phyloP scores from a whole-genome alignment of 352 stramenopile genomes.

The Phytopythium montanum region DNA sequence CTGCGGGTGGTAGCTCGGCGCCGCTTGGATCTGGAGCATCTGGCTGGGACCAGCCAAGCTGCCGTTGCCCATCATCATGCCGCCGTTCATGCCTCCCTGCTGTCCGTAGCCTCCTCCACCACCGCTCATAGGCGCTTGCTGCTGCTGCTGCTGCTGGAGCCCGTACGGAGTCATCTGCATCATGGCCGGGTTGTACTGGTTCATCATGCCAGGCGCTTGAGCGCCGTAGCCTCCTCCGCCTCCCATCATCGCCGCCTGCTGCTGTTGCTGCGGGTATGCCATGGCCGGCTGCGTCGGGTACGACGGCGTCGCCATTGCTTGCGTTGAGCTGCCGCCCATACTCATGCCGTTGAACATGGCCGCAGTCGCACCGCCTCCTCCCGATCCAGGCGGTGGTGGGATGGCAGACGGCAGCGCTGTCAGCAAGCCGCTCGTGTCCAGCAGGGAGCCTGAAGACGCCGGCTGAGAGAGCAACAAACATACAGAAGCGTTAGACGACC shows the following conservation, averaged over 20 bases:
- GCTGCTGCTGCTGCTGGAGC: conserved; percentile 44
- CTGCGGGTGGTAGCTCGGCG: conserved; percentile 30
- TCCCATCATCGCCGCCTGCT: conserved; percentile 14
- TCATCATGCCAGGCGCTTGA: conserved; percentile 30
- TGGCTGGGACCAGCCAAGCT: conserved; percentile 50
- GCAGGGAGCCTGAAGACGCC: conserved; percentile 32
- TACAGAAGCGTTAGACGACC: neutral
- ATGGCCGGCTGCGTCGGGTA: conserved; percentile 41
- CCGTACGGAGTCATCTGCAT: conserved; percentile 82
- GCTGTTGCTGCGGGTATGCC: conserved; percentile 20
- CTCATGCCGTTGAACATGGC: conserved; percentile 71
- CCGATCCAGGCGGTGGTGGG: conserved; percentile 19
- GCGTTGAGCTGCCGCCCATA: conserved; percentile 25
- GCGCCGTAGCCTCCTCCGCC: conserved; percentile 23
- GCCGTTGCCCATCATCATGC: conserved; percentile 27
- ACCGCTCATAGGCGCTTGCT: conserved; percentile 38
- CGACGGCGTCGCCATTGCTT: conserved; percentile 19
- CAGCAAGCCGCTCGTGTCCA: conserved; percentile 43
- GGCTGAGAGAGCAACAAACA: conserved; percentile 13
- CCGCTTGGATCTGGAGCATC: conserved; percentile 71
- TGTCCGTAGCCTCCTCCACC: conserved; percentile 23
- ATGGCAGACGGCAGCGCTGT: conserved; percentile 38
- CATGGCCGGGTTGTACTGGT: conserved; percentile 57
- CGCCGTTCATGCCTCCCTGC: conserved; percentile 13
- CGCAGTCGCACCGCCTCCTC: conserved; percentile 11